Base-by-base conservation (phyloP, 1,139 yeast species). In the Diutina siamensis region DNA sequence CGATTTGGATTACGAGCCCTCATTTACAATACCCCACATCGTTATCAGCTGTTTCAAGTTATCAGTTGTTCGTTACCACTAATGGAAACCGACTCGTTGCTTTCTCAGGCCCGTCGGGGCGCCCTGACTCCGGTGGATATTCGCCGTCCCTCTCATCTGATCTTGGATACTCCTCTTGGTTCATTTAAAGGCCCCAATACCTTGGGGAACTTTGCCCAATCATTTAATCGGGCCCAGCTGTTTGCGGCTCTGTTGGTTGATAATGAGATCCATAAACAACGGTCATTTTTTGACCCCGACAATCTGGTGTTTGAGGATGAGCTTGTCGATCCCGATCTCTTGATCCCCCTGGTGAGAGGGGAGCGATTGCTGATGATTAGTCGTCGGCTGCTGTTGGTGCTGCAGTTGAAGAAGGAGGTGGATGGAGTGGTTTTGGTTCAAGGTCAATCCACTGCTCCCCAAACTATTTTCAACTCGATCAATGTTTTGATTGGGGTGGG, bases 381-480 rank as follows among this genome's bases (percentile, higher is more conserved):
- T 48, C 46, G 68, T 34, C 54, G 67, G 40, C 61, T 68, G 44
- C 59, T 67, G 3, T 52, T 70, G 18, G 65, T 74, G 1, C 68
- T 72, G 49, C 28, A 13, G 17, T 25, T 36, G 4, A 36, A 36
- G 21, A 22, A 21, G 8, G 21, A 19, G 9, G 28, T 36, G 2
- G 83, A 82, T 51, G 95, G 95, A 3, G 74, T 82, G 35, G 83
- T 92, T 1, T 78, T 84, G 47, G 71, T 84, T 41, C 83, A 84
- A 7, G 89, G 94, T 40, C 94, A 83, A 59, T 84, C 95, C 3
- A 71, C 76, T 1, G 74, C 73, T 5, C 76, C 76, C 2, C 76
- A 71, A 51, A 71, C 76, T 1, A 61, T 68, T 15, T 68, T 71
- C 57, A 71, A 71, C 50, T 69, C 74, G 3, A 67, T 71, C 45